phyloP scores from a whole-genome alignment of 225 moss, liverwort and hornwort species.

The Straminergon stramineum region DNA sequence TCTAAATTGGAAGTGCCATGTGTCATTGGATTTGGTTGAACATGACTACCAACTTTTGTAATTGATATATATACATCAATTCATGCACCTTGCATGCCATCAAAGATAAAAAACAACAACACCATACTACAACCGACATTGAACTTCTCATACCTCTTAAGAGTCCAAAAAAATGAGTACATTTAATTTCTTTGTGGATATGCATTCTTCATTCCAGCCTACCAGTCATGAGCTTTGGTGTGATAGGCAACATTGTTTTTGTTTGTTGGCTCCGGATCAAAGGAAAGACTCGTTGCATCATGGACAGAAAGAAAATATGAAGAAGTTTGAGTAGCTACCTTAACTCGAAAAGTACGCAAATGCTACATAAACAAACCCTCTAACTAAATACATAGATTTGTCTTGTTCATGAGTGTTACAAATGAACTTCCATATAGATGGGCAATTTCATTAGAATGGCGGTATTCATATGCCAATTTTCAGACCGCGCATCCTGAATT shows the following conservation, averaged over 20 bases:
- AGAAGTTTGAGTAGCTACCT: background rate
- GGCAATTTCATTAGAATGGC: too few relatives aligned
- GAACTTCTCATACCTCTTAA: background rate
- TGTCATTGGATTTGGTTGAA: background rate
- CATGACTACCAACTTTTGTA: too few relatives aligned
- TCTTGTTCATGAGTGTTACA: background rate
- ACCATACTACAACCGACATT: background rate
- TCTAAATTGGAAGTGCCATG: background rate
- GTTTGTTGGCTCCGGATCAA: background rate
- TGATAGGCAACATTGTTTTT: background rate
- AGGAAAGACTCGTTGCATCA: rapidly evolving
- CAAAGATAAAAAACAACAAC: background rate
- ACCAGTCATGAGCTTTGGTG: rapidly evolving
- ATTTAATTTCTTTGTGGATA: too few relatives aligned
- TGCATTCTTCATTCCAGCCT: background rate
- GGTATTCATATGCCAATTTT: too few relatives aligned
- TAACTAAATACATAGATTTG: background rate
- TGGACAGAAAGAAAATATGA: too few relatives aligned
- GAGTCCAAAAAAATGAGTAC: background rate
- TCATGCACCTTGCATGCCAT: background rate
- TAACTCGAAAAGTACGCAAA: background rate
- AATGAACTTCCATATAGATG: background rate
- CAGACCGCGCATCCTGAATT: too few relatives aligned
- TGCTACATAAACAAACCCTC: background rate
- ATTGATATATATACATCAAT: too few relatives aligned